Evolutionary conservation across 495 filamentous ascomycete species (phyloP).

Genomic region (Darksidea phi): DNA sequence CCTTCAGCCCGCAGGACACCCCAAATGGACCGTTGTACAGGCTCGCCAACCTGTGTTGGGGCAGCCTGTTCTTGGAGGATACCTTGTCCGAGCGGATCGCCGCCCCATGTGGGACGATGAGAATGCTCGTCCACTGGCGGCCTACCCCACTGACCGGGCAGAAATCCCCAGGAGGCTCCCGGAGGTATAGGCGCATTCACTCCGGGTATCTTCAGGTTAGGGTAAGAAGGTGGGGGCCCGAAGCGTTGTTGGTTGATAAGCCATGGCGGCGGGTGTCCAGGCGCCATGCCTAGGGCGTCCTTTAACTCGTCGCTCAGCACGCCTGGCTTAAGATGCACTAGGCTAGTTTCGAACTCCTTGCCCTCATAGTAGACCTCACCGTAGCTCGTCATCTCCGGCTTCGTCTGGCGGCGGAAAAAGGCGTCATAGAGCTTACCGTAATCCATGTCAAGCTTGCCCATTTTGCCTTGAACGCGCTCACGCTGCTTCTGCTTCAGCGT

Average conservation of each 20-base stretch:
- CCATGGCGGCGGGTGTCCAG: constrained; percentile 93
- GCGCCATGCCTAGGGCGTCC: constrained; percentile 91
- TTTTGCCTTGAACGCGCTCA: constrained; percentile 91
- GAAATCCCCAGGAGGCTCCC: constrained; percentile 95
- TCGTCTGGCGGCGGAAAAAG: constrained; percentile 96
- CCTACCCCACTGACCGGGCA: constrained; percentile 93
- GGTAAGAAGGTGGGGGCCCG: constrained; percentile 90
- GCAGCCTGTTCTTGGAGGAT: constrained; percentile 61
- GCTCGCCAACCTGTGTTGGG: constrained; percentile 59
- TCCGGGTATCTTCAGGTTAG: constrained; percentile 86
- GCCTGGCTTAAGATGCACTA: constrained; percentile 82
- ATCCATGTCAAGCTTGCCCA: constrained; percentile 96
- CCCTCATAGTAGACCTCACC: constrained; percentile 98
- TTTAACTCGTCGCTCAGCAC: constrained; percentile 87
- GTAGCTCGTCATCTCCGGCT: constrained; percentile 88
- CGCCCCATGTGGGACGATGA: constrained; percentile 84
- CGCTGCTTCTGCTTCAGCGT: constrained; percentile 91
- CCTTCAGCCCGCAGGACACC: constrained; percentile 89
- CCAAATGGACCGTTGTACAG: constrained; percentile 86
- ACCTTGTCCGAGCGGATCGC: constrained; percentile 86
- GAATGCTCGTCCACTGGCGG: constrained; percentile 84
- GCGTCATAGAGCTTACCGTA: constrained; percentile 97
- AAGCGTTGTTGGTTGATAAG: constrained; percentile 93
- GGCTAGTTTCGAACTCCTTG: constrained; percentile 96
- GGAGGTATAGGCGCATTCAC: constrained; percentile 91